phyloP scores from a whole-genome alignment of 2,329 filamentous ascomycete species.

The Stenocarpella maydis region DNA sequence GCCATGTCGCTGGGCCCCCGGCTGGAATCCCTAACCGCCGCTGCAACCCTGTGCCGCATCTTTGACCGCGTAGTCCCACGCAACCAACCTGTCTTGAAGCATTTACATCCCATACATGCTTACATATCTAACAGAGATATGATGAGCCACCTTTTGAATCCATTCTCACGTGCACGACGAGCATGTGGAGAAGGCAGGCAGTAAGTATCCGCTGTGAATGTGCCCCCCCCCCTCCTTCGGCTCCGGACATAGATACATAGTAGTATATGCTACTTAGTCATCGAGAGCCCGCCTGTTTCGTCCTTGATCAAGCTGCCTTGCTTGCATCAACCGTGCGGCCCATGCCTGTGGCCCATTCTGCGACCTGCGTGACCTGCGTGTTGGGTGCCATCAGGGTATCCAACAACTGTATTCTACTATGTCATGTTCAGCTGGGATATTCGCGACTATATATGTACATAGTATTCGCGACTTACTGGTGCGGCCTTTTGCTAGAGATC shows the following conservation, averaged over 20 bases:
- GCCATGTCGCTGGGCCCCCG: slow-evolving; percentile 6
- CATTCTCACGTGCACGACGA: neutral
- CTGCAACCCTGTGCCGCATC: slow-evolving; percentile 27
- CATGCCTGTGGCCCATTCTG: slow-evolving; percentile 26
- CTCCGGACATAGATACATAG: no score
- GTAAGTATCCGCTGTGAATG: no score
- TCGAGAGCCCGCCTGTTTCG: neutral
- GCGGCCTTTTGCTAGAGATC: no score
- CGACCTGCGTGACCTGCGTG: slow-evolving; percentile 2
- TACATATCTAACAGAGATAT: neutral
- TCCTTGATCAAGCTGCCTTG: neutral
- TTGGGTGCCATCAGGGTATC: neutral
- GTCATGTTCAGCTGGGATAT: no score
- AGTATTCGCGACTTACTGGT: no score
- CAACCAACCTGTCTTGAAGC: neutral
- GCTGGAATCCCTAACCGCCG: slow-evolving; percentile 31
- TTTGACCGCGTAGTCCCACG: neutral
- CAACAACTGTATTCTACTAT: neutral
- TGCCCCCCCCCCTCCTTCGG: neutral
- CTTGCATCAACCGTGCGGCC: slow-evolving; percentile 24
- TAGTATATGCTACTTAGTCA: no score
- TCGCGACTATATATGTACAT: no score
- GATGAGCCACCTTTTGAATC: neutral
- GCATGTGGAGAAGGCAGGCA: no score
- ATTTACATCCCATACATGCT: neutral